These are phyloP conservation scores for Triticum monococcum DNA, from an alignment of 176 grass and related monocot species.

Conservation along the genomic window DNA sequence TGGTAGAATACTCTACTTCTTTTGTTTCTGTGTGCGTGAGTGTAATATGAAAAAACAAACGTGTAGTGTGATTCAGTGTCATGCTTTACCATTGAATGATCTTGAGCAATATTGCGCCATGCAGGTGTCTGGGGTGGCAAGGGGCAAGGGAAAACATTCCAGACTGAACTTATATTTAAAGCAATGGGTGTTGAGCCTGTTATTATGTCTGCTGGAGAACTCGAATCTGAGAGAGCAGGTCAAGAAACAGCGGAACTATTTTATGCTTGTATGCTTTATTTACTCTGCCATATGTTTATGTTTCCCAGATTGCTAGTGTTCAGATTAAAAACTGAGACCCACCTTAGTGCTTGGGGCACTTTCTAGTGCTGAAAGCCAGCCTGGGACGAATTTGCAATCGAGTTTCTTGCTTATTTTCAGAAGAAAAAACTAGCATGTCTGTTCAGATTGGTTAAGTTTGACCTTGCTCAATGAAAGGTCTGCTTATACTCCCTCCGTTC, in stretches of 20 bases:
- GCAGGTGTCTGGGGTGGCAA: constrained; percentile 96
- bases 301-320: neutral
- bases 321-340: neutral
- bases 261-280: neutral
- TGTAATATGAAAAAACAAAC: constrained; percentile 1
- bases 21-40: neutral
- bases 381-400: neutral
- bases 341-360: neutral
- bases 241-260: constrained; percentile 25
- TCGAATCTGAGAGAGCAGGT: constrained; percentile 97
- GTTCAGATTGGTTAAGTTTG: neutral
- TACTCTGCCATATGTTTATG: neutral
- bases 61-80: neutral
- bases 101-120: constrained; percentile 24
- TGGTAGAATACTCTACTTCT: constrained; percentile 42
- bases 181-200: constrained; percentile 85
- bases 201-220: constrained; percentile 96
- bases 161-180: constrained; percentile 95
- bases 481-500: too few species aligned
- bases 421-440: neutral
- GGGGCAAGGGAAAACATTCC: constrained; percentile 96
- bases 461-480: neutral
- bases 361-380: neutral
- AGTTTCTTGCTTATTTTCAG: neutral
- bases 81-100: constrained; percentile 2